Percentiles rank a stretch among this genome's conserved stretches.
phyloP scores from a whole-genome alignment of 177 flowering plant genomes.

The Vitis hybrid region DNA sequence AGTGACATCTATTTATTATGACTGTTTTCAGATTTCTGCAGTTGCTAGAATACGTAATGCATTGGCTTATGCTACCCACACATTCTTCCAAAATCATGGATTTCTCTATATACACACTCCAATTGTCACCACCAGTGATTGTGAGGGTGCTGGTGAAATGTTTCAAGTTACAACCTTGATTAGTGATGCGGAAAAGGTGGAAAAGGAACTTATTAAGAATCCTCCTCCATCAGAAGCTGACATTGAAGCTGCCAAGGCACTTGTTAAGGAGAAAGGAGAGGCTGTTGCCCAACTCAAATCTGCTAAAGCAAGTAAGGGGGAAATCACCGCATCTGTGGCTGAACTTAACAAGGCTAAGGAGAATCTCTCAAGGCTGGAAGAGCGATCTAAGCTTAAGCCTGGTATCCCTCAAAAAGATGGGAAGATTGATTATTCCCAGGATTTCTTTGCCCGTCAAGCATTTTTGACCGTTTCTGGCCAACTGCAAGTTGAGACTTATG shows the following conservation, averaged over 20 bases:
- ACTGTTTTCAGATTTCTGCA: slow-evolving; percentile 64
- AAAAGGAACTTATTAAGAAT: slow-evolving; percentile 73
- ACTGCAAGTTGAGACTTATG: slow-evolving; percentile 87
- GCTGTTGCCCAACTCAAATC: slow-evolving; percentile 61
- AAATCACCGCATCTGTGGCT: slow-evolving; percentile 58
- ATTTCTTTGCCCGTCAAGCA: slow-evolving; percentile 92
- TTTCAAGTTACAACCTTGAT: slow-evolving; percentile 96
- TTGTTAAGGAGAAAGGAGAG: slow-evolving; percentile 70
- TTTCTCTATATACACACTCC: slow-evolving; percentile 91
- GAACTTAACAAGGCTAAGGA: slow-evolving; percentile 77
- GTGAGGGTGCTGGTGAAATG: slow-evolving; percentile 99
- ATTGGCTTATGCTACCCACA: slow-evolving; percentile 85
- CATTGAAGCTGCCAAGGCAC: slow-evolving; percentile 59
- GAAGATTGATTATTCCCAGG: slow-evolving; percentile 75
- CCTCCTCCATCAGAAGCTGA: slow-evolving; percentile 84
- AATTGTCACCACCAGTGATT: slow-evolving; percentile 93
- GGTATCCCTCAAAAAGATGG: slow-evolving; percentile 90
- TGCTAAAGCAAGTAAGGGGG: slow-evolving; percentile 66
- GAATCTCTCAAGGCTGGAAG: slow-evolving; percentile 55
- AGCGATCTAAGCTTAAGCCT: slow-evolving; percentile 71
- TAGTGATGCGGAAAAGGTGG: slow-evolving; percentile 74
- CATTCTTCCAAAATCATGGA: slow-evolving; percentile 79
- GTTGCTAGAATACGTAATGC: slow-evolving; percentile 87
- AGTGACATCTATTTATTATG: background rate
- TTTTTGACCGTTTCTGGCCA: slow-evolving; percentile 95